A percentile compares a stretch with the other conserved stretches of the same genome.
Conservation (phyloP, 352 stramenopile species). For the Phytophthora meadii region DNA sequence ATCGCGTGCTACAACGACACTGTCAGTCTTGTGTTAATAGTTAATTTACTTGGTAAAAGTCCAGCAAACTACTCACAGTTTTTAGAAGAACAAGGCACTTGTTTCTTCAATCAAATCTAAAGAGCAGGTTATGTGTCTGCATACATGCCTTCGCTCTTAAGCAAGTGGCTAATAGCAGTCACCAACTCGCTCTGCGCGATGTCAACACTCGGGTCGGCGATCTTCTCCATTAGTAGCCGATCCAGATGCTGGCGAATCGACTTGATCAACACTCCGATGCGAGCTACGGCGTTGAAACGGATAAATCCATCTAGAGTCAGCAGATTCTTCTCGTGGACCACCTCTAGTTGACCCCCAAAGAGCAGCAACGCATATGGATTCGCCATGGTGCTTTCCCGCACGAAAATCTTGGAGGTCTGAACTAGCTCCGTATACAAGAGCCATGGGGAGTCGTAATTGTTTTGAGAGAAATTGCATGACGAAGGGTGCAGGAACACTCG, state of each 20-base stretch:
- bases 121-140: conserved; percentile 10
- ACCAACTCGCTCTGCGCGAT: conserved; percentile 89
- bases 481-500: conserved; percentile 97
- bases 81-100: not conserved
- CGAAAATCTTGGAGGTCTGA: conserved; percentile 97
- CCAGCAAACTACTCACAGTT: too few species aligned
- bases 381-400: conserved; percentile 97
- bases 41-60: too few species aligned
- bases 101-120: conserved; percentile 1
- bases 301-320: conserved; percentile 93
- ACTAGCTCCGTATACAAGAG: conserved; percentile 96
- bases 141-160: conserved; percentile 86
- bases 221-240: conserved; percentile 93
- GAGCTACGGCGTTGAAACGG: conserved; percentile 93
- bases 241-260: conserved; percentile 95
- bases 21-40: too few species aligned
- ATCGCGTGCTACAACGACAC: too few species aligned
- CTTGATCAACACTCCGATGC: conserved; percentile 97
- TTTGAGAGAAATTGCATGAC: conserved; percentile 91
- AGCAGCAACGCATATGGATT: conserved; percentile 97
- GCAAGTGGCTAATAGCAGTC: conserved; percentile 77
- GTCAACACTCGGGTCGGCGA: conserved; percentile 92
- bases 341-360: conserved; percentile 95
- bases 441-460: conserved; percentile 96
- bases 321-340: conserved; percentile 92